phyloP scores from a whole-genome alignment of 1,284 basidiomycete genomes.

The Cystobasidiaceae sp. region DNA sequence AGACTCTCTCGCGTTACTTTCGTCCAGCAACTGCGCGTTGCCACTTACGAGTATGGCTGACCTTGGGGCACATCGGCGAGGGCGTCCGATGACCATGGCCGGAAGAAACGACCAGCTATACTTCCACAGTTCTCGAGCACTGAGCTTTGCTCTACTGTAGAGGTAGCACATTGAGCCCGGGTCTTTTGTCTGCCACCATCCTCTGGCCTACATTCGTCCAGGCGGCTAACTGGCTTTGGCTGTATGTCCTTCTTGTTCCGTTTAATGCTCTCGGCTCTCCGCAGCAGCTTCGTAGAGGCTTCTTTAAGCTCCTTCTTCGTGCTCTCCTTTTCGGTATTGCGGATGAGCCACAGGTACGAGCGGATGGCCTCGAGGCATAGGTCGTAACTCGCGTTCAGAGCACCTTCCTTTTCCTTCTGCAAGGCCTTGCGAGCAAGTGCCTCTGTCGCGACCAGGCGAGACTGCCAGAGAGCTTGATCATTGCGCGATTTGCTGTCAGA shows the following conservation, averaged over 20 bases:
- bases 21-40: background rate
- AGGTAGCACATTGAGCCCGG: background rate
- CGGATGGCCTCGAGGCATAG: slow-evolving; percentile 69
- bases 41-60: background rate
- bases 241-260: slow-evolving; percentile 53
- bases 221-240: slow-evolving; percentile 50
- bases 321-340: slow-evolving; percentile 41
- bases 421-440: slow-evolving; percentile 58
- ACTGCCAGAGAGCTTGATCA: slow-evolving; percentile 8
- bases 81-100: background rate
- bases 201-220: slow-evolving; percentile 46
- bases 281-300: slow-evolving; percentile 62
- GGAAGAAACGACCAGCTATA: slow-evolving; percentile 50
- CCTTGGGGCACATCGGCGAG: background rate
- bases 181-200: too few species aligned
- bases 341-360: slow-evolving; percentile 56
- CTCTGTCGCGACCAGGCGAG: background rate
- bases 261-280: slow-evolving; percentile 84
- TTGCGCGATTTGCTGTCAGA: background rate
- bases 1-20: too few species aligned
- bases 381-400: slow-evolving; percentile 64
- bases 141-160: slow-evolving; percentile 61
- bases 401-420: slow-evolving; percentile 60
- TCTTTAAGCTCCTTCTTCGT: slow-evolving; percentile 52
- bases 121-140: slow-evolving; percentile 59